Evolutionary conservation across 345 rosid species (phyloP).

Genomic region (Ceriops tagal): DNA sequence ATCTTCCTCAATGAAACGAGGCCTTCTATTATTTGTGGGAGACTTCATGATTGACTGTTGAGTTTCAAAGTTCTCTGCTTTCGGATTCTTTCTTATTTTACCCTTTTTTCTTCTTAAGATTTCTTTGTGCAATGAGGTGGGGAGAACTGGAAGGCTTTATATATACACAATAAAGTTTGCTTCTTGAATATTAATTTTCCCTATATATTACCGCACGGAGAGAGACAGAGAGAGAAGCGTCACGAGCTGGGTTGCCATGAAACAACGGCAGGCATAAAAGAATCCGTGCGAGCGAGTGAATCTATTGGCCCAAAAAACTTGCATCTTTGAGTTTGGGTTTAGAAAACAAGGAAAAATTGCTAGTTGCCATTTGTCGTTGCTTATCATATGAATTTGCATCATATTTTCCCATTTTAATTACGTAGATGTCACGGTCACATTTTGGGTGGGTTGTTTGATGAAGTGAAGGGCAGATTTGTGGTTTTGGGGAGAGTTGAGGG

Average conservation of each 20-base stretch:
- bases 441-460: not conserved
- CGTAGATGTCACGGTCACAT: slow-evolving; percentile 5
- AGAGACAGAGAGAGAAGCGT: not conserved
- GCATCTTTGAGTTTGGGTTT: slow-evolving; percentile 6
- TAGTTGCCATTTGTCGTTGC: too few species aligned
- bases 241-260: not conserved
- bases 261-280: slow-evolving; percentile 31
- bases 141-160: too few species aligned
- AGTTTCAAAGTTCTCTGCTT: too few species aligned
- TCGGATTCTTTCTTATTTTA: too few species aligned
- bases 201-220: not conserved
- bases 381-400: not conserved
- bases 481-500: not conserved
- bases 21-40: slow-evolving; percentile 15
- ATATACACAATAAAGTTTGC: too few species aligned
- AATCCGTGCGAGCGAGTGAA: slow-evolving; percentile 34
- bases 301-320: slow-evolving; percentile 39
- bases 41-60: slow-evolving; percentile 4
- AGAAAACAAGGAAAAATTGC: too few species aligned
- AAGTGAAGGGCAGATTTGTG: not conserved
- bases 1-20: slow-evolving; percentile 52
- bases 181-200: too few species aligned
- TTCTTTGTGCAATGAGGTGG: too few species aligned
- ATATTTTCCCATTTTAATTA: not conserved
- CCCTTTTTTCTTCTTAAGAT: too few species aligned